Percentiles rank a stretch among this genome's conserved stretches.
Evolutionary conservation across 225 moss, liverwort and hornwort genomes (phyloP).

Genomic region (Straminergon stramineum): DNA sequence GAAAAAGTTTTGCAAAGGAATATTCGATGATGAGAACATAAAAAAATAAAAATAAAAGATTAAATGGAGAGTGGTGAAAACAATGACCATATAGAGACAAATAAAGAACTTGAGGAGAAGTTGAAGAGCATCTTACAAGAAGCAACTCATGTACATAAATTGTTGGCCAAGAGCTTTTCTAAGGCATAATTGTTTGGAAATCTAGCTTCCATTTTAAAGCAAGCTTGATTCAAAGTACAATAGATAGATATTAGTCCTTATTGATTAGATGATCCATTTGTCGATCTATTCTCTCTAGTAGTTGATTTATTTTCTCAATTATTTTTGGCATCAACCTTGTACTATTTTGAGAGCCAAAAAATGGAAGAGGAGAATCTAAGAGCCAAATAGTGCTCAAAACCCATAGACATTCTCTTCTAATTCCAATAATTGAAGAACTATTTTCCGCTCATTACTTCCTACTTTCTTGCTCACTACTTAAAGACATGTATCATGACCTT

Average conservation of each 20-base stretch:
- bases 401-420: no score
- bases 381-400: no score
- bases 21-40: no score
- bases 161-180: neutral
- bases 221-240: neutral
- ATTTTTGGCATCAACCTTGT: no score
- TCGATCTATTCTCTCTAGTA: neutral
- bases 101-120: fast-evolving
- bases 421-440: no score
- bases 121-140: fast-evolving
- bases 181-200: neutral
- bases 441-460: no score
- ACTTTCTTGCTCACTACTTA: no score
- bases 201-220: neutral
- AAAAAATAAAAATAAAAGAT: no score
- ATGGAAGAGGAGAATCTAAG: no score
- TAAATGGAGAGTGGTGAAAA: neutral
- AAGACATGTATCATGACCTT: no score
- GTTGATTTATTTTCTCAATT: fast-evolving
- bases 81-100: fast-evolving
- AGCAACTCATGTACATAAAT: neutral
- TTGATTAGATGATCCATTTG: neutral
- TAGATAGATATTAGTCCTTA: neutral
- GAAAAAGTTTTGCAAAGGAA: no score
- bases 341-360: no score